Evolutionary conservation across 2,329 filamentous ascomycete genomes (phyloP).

Genomic region (Pleoardoris graminearum): DNA sequence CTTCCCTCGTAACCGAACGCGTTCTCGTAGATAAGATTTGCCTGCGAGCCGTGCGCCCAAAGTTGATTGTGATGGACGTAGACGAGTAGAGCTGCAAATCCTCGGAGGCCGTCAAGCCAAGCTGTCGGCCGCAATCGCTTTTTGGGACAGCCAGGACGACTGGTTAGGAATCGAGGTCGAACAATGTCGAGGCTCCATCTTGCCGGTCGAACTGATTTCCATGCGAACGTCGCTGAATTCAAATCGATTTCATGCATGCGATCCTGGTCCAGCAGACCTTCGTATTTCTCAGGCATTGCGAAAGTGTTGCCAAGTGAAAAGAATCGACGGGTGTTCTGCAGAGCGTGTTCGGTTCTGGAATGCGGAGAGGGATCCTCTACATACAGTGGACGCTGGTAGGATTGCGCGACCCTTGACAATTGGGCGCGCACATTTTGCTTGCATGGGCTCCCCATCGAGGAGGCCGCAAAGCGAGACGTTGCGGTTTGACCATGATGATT

Average conservation of each 20-base stretch:
- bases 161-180: constrained; percentile 35
- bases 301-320: not conserved
- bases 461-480: not conserved
- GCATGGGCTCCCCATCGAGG: not conserved
- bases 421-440: not conserved
- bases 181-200: constrained; percentile 38
- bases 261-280: constrained; percentile 34
- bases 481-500: not conserved
- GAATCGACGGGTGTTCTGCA: not conserved
- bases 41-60: constrained; percentile 54
- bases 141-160: constrained; percentile 25
- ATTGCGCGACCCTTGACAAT: not conserved
- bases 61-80: constrained; percentile 60
- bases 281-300: constrained; percentile 35
- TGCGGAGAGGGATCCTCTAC: not conserved
- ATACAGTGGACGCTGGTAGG: not conserved
- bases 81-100: constrained; percentile 68
- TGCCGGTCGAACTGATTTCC: constrained; percentile 31
- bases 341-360: not conserved
- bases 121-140: constrained; percentile 33
- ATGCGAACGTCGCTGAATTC: constrained; percentile 20
- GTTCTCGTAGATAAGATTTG: constrained; percentile 49
- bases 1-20: constrained; percentile 35
- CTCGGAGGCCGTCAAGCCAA: constrained; percentile 65
- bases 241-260: constrained; percentile 30